phyloP scores from a whole-genome alignment of 1,284 basidiomycete genomes.

The Ceratobasidium sp. region DNA sequence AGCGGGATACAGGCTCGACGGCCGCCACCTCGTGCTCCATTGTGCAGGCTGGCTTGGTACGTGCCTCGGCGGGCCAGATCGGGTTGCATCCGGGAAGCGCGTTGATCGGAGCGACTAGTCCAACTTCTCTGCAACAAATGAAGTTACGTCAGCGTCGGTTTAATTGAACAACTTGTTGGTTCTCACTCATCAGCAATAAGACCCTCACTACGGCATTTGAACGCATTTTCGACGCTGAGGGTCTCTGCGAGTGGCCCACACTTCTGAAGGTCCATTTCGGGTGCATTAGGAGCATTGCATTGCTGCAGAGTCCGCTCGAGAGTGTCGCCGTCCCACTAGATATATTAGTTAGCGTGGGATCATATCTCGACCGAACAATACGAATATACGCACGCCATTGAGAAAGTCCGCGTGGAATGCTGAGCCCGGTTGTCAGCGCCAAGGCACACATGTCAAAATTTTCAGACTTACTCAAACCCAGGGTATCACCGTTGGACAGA shows the following conservation, averaged over 20 bases:
- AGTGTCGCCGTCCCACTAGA: neutral
- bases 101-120: neutral
- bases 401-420: conserved; percentile 27
- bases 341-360: neutral
- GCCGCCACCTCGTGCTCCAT: neutral
- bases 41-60: conserved; percentile 13
- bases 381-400: conserved; percentile 6
- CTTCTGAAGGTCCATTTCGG: neutral
- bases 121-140: conserved; percentile 13
- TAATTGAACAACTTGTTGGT: neutral
- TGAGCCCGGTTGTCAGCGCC: neutral
- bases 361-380: neutral
- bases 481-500: conserved; percentile 16
- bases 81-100: conserved; percentile 21
- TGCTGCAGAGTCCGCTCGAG: neutral
- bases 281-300: conserved; percentile 29
- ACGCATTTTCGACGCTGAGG: conserved; percentile 8
- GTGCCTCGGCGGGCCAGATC: conserved; percentile 9
- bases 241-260: conserved; percentile 3
- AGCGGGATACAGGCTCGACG: neutral
- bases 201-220: conserved; percentile 24
- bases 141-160: neutral
- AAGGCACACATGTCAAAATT: no score
- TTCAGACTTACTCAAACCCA: conserved; percentile 17
- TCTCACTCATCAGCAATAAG: conserved; percentile 19